A percentile compares a stretch with the other conserved stretches of the same genome.
phyloP scores from a whole-genome alignment of 2,329 filamentous ascomycete genomes.

The Verticillium nubilum region DNA sequence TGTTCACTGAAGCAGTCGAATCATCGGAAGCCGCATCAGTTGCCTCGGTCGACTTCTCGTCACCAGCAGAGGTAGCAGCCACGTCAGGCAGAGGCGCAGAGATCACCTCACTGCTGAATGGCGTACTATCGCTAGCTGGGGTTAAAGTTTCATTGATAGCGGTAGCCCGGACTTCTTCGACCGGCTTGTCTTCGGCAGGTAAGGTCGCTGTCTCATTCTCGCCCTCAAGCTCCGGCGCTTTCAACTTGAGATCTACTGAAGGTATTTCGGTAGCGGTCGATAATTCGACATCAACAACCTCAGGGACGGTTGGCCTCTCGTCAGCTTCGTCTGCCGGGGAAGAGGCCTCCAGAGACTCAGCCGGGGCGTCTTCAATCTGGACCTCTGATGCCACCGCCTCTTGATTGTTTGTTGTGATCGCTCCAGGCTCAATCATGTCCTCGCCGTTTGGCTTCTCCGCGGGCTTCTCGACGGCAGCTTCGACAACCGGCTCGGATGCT shows the following conservation, averaged over 20 bases:
- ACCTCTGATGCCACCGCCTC: background rate
- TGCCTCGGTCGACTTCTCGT: too few relatives aligned
- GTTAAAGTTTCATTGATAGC: too few relatives aligned
- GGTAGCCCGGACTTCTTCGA: too few relatives aligned
- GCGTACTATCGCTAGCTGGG: too few relatives aligned
- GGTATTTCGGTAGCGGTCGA: background rate
- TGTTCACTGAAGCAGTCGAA: too few relatives aligned
- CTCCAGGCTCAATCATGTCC: background rate
- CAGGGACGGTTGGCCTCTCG: background rate
- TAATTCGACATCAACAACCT: background rate
- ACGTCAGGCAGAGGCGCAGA: too few relatives aligned
- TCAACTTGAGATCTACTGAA: background rate
- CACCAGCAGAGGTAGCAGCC: too few relatives aligned
- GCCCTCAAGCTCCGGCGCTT: background rate
- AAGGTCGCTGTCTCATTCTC: background rate
- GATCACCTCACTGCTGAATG: too few relatives aligned
- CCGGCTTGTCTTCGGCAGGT: background rate
- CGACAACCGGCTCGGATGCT: too few relatives aligned
- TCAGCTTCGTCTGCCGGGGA: background rate
- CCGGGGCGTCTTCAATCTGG: background rate
- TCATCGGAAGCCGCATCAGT: too few relatives aligned
- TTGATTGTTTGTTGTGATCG: background rate
- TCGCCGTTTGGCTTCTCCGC: background rate
- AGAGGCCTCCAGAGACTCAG: background rate
- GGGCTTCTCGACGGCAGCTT: too few relatives aligned